Evolutionary conservation across 2,329 filamentous ascomycete genomes (phyloP).

Genomic region (Fusarium acutatum): DNA sequence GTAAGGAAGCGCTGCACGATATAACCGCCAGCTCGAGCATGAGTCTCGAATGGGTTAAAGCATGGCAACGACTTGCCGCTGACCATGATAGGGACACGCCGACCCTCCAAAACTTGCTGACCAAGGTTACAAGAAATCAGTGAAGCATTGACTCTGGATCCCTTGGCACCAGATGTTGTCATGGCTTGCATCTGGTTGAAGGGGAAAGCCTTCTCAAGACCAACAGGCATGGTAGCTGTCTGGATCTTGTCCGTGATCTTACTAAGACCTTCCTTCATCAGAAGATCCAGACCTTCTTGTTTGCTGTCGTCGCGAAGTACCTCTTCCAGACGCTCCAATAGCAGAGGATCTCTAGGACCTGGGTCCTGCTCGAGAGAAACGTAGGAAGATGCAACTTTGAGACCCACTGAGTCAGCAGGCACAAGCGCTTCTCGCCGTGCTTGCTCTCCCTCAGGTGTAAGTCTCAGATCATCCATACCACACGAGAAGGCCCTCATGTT

Average conservation of each 20-base stretch:
- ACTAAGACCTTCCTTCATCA: constrained; percentile 78
- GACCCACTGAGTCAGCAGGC: constrained; percentile 74
- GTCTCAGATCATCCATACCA: constrained; percentile 92
- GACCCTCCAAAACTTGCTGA: constrained; percentile 94
- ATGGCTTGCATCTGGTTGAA: constrained; percentile 99
- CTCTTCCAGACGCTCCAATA: constrained; percentile 83
- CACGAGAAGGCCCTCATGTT: constrained; percentile 97
- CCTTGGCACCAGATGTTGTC: constrained; percentile 97
- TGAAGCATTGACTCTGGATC: constrained; percentile 91
- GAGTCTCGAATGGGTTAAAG: constrained; percentile 90
- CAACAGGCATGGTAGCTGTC: constrained; percentile 78
- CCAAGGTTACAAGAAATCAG: constrained; percentile 97
- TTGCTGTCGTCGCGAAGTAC: constrained; percentile 92
- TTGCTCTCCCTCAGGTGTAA: constrained; percentile 82
- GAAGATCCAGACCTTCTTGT: constrained; percentile 86
- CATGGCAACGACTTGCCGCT: constrained; percentile 96
- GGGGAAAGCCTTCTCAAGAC: constrained; percentile 90
- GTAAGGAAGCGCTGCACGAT: constrained; percentile 97
- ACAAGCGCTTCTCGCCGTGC: constrained; percentile 73
- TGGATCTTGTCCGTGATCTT: constrained; percentile 83
- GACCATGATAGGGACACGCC: constrained; percentile 95
- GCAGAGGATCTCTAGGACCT: constrained; percentile 72
- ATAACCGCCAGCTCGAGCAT: constrained; percentile 89
- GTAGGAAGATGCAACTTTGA: constrained; percentile 84
- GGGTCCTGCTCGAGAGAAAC: constrained; percentile 79